Conservation (phyloP, 164 flowering plant genomes). For the Sedum album region DNA sequence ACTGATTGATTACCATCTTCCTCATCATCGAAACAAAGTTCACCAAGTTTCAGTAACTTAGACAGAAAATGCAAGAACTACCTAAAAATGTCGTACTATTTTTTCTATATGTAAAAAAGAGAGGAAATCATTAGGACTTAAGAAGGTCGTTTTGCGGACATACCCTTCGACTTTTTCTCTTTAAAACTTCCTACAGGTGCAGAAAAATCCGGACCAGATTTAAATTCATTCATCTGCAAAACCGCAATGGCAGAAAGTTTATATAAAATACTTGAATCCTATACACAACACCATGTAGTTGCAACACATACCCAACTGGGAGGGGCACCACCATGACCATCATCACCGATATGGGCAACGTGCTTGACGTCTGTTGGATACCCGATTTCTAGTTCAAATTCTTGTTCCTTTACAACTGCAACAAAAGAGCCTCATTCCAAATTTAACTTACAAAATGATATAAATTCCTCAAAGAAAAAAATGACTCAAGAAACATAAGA, state of each 20-base stretch:
- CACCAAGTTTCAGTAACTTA: background rate
- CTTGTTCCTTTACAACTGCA: conserved; percentile 57
- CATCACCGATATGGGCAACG: conserved; percentile 79
- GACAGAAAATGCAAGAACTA: background rate
- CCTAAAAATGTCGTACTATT: background rate
- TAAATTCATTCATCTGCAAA: conserved; percentile 55
- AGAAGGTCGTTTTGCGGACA: background rate
- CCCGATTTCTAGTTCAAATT: conserved; percentile 61
- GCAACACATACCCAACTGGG: conserved; percentile 49
- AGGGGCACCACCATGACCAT: conserved; percentile 38
- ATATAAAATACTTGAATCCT: background rate
- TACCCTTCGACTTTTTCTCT: conserved; percentile 11
- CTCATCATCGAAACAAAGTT: background rate
- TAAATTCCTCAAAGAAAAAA: background rate
- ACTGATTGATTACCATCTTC: background rate
- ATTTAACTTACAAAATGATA: background rate
- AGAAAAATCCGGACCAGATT: conserved; percentile 38
- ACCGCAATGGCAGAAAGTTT: background rate
- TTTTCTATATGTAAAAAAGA: background rate
- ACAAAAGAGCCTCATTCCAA: conserved; percentile 11
- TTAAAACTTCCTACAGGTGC: conserved; percentile 19
- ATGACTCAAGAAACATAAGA: background rate
- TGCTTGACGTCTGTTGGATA: conserved; percentile 84
- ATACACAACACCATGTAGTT: background rate
- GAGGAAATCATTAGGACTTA: background rate